Base-by-base conservation (phyloP, 2,329 filamentous ascomycete species). In the Colletotrichum sublineola region DNA sequence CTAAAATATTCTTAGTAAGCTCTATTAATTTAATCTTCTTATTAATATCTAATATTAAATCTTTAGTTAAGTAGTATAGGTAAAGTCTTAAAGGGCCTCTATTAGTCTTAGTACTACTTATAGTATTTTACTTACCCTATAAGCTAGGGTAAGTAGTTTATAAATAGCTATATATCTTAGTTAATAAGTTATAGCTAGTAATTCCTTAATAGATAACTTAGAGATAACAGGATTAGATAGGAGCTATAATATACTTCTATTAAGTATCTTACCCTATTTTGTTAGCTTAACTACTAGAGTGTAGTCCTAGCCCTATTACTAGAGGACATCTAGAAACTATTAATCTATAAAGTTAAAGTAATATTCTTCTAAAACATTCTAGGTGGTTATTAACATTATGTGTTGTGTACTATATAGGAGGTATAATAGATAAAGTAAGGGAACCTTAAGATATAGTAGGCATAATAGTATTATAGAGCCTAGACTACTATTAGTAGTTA, bases 261-360 rank as follows among this genome's bases (percentile, higher is more conserved):
- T 66, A 31, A 82, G 63, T 11, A 77, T 56, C 4, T 53, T 74
- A 3, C 77, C 77, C 81, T 81, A 83, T 57, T 77, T 75, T 24
- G 77, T 83, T 38, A 84, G 74, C 75, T 84, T 81, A 4, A 79
- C 76, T 1, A 82, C 79, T 18, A 78, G 77, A 29, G 82, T 74
- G 66, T 80, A 83, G 42, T 77, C 76, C 69, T 81, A 83, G 38
- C 73, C 73, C 20, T 77, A 71, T 18, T 78, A 67, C 52, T 73
- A 31, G 36, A 83, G 74, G 18, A 80, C 64, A 0, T 68, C 70
- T 11, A 81, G 80, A 20, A 81, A 60, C 78, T 78, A 81, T 66
- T 76, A 78, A n/a, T 71, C 75, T 31, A 77, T 76, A 62, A 83
- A 84, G 9, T 82, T 78, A 71, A 82, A 84, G 74, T 81, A 84